Evolutionary conservation across 1,284 basidiomycete species (phyloP).

Genomic region (Naganishia cerealis): DNA sequence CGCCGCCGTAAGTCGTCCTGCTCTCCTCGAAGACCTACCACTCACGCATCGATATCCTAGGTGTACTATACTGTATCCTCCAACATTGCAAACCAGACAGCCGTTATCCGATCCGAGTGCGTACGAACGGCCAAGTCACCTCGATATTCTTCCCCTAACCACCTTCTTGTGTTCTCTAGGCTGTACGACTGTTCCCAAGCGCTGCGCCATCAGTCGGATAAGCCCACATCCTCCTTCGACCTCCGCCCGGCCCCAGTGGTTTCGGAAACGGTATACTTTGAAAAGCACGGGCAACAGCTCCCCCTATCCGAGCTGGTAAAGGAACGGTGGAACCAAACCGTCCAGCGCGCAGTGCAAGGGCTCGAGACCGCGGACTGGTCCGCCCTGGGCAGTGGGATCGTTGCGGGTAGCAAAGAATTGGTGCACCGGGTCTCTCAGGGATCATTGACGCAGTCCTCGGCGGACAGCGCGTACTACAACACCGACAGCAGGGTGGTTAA

Average conservation of each 20-base stretch:
- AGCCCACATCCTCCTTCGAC: constrained; percentile 22
- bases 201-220: not conserved
- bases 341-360: constrained; percentile 7
- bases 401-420: constrained; percentile 12
- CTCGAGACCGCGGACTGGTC: constrained; percentile 22
- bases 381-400: constrained; percentile 18
- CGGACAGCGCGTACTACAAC: constrained; percentile 13
- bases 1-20: constrained; percentile 3
- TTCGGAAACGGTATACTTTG: constrained; percentile 20
- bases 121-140: not conserved
- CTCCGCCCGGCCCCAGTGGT: constrained; percentile 16
- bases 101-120: constrained; percentile 21
- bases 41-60: not conserved
- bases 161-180: not conserved
- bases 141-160: not conserved
- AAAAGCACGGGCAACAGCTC: constrained; percentile 6
- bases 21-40: not conserved
- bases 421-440: constrained; percentile 24
- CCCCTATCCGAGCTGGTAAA: constrained; percentile 21
- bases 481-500: constrained; percentile 19
- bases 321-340: constrained; percentile 25
- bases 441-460: constrained; percentile 1
- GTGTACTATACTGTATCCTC: constrained; percentile 28
- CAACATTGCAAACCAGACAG: constrained; percentile 12
- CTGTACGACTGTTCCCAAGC: constrained; percentile 23